A percentile compares a stretch with the other conserved stretches of the same genome.
Conservation (phyloP, 164 flowering plant species). For the Stephania japonica region DNA sequence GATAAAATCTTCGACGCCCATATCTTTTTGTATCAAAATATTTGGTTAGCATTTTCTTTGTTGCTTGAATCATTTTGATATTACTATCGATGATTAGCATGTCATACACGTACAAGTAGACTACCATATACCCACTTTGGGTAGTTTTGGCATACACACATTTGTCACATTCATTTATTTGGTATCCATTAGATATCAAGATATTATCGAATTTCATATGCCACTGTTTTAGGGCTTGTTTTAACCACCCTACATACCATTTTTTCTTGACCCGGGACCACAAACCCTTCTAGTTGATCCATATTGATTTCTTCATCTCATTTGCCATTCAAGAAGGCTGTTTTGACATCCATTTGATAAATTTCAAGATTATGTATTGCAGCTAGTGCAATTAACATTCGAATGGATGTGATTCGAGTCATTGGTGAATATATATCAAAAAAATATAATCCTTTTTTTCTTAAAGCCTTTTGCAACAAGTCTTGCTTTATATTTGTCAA, state of each 20-base stretch:
- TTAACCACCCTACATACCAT: constrained; percentile 1
- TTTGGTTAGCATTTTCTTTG: neutral
- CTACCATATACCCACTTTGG: neutral
- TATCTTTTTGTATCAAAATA: neutral
- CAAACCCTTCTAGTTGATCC: constrained; percentile 1
- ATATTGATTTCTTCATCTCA: neutral
- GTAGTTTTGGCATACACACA: neutral
- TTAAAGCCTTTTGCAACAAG: neutral
- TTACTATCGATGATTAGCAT: neutral
- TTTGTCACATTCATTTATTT: neutral
- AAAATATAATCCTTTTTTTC: neutral
- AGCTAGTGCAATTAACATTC: neutral
- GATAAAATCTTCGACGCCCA: neutral
- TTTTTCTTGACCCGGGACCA: neutral
- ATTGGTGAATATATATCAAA: constrained; percentile 2
- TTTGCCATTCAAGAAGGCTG: neutral
- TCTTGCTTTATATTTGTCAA: constrained; percentile 4
- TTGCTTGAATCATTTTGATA: neutral
- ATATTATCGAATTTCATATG: neutral
- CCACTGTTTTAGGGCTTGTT: neutral
- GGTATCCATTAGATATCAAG: neutral
- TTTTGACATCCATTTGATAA: constrained; percentile 2
- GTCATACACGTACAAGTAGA: neutral
- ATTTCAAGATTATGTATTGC: neutral
- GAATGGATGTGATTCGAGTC: neutral